Evolutionary conservation across 2,329 filamentous ascomycete species (phyloP), one percentile per base, ranked within the genome.

Genomic region (Dactylellina drechsleri): DNA sequence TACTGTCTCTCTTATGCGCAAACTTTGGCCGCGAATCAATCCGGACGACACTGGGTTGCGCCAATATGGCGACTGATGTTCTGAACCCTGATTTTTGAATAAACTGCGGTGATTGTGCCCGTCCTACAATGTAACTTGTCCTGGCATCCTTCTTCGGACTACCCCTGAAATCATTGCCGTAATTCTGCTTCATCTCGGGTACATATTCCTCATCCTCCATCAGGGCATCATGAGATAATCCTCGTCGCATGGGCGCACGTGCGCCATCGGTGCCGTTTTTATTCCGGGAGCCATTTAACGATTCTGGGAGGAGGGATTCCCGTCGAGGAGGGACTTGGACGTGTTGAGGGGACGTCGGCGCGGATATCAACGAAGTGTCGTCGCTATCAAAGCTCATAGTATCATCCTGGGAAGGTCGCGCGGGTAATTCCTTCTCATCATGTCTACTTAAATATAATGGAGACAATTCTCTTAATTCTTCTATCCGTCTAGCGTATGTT

Each of bases 401-500:
- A 65, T 85, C 18, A 88, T 88, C 70, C 89, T 84, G 74, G 86
- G 76, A 62, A 0, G 89, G 88, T 18, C 87, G 84, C 4, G 85
- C 88, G 36, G 94, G 94, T 8, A 98, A 84, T 26, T 91, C 90
- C 81, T 97, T 97, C 59, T 88, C 88, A 62, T 87, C 86, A 16
- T 77, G 84, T 77, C 76, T 72, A 36, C 23, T 23, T 23, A 23
- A 23, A 54, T 83, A 78, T 78, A 85, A 80, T 81, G 86, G 81
- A 85, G 78, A 89, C 79, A 95, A 87, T 77, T 90, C 89, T 79
- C 91, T 88, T 47, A 99, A 85, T 81, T 99, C 95, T 56, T 90
- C 89, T 78, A 98, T 96, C 66, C 95, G 90, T 70, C 90, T 92
- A 60, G 90, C 92, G 81, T 99, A 99, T 1, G 94, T 97, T 77